These are phyloP conservation scores for Xylaria sp. DNA, from an alignment of 2,329 filamentous ascomycete species.

Conservation along the genomic window DNA sequence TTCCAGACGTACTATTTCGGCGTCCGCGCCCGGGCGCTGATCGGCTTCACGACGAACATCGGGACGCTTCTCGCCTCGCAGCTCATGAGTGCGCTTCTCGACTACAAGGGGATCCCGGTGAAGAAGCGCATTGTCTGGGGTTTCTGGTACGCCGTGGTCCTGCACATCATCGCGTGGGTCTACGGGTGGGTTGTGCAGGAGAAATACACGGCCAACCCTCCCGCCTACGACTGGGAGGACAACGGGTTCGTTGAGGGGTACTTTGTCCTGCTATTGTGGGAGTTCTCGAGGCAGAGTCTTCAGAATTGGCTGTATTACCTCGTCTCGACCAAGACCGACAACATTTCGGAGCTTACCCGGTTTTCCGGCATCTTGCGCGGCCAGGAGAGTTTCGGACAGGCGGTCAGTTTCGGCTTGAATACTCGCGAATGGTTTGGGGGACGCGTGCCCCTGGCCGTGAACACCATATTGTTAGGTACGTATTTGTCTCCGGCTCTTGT, in stretches of 20 bases:
- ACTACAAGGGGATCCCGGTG: conserved; percentile 40
- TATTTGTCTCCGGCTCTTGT: background rate
- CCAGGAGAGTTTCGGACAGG: conserved; percentile 56
- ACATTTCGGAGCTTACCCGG: conserved; percentile 62
- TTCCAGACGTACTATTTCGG: conserved; percentile 73
- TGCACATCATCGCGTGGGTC: conserved; percentile 61
- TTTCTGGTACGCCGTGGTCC: conserved; percentile 58
- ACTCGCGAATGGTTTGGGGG: conserved; percentile 54
- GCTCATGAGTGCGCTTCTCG: conserved; percentile 52
- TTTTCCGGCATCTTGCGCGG: conserved; percentile 55
- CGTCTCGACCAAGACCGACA: conserved; percentile 65
- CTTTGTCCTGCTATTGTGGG: conserved; percentile 73
- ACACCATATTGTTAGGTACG: conserved; percentile 54
- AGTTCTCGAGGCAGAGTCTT: conserved; percentile 62
- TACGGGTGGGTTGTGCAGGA: conserved; percentile 66
- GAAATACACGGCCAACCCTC: conserved; percentile 62
- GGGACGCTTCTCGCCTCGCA: conserved; percentile 74
- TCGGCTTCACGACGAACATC: conserved; percentile 75
- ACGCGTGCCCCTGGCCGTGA: conserved; percentile 54
- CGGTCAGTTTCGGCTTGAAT: conserved; percentile 55
- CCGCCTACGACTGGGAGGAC: conserved; percentile 73
- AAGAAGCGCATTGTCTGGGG: conserved; percentile 57
- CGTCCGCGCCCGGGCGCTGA: conserved; percentile 75
- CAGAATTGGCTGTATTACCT: conserved; percentile 69
- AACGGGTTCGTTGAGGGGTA: conserved; percentile 74